Evolutionary conservation across 768 basidiomycete genomes (phyloP).

Genomic region (Mycena amicta): DNA sequence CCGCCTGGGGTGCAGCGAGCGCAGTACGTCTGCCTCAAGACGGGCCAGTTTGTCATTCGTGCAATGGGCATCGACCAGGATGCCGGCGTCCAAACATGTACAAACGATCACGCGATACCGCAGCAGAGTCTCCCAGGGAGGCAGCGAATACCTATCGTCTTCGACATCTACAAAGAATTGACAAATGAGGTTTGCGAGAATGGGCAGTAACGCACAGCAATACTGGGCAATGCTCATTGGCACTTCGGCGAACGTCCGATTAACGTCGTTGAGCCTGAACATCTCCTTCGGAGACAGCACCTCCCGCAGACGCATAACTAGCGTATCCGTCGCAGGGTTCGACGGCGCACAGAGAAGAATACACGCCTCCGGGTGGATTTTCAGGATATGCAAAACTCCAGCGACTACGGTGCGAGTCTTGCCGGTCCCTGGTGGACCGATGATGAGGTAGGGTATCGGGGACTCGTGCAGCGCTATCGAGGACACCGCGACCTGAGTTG

Average conservation of each 20-base stretch:
- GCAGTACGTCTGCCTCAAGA: slow-evolving; percentile 42
- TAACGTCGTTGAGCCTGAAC: slow-evolving; percentile 50
- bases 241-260: slow-evolving; percentile 54
- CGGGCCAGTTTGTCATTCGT: slow-evolving; percentile 43
- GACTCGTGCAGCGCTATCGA: slow-evolving; percentile 46
- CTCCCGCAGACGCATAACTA: slow-evolving; percentile 42
- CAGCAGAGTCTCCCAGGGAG: slow-evolving; percentile 49
- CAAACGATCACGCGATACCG: slow-evolving; percentile 48
- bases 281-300: slow-evolving; percentile 45
- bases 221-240: slow-evolving; percentile 46
- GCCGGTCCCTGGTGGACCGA: slow-evolving; percentile 55
- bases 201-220: slow-evolving; percentile 40
- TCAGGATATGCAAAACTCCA: slow-evolving; percentile 51
- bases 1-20: slow-evolving; percentile 41
- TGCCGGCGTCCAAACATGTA: slow-evolving; percentile 49
- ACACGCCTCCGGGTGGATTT: slow-evolving; percentile 46
- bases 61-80: slow-evolving; percentile 46
- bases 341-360: slow-evolving; percentile 56
- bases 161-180: slow-evolving; percentile 41
- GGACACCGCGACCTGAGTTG: slow-evolving; percentile 41
- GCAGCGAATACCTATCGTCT: slow-evolving; percentile 46
- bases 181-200: too few species aligned
- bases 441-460: slow-evolving; percentile 50
- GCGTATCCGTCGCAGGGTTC: slow-evolving; percentile 53
- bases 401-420: slow-evolving; percentile 58